Base-by-base conservation (phyloP, 768 basidiomycete genomes). In the Mycena floridula region DNA sequence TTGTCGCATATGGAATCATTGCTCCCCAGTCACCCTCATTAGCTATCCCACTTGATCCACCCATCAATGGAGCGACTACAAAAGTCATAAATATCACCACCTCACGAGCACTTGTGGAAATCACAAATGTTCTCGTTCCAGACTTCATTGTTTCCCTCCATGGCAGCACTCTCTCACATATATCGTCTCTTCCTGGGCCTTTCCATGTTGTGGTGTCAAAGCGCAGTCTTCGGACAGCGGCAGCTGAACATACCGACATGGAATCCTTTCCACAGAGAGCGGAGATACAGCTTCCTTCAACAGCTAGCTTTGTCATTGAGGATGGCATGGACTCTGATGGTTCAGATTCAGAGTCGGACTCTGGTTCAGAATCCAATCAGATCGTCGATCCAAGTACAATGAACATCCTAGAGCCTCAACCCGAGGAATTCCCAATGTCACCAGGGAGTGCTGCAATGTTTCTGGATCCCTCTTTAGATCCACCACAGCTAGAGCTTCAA, bases 191-290 rank as follows among this genome's bases (percentile, higher is more conserved):
- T 2, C 25, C 46, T 38, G n/a, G n/a, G n/a, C 42, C 42, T 16
- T 20, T 21, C 4, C 46, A 48, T 39, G 43, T 43, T 15, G 43
- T 45, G 18, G 50, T 51, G 15, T 46, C 44, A 37, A 51, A 28
- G 3, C 46, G 49, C 3, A 53, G 46, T 8, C 40, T 53, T 3
- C 46, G 46, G n/a, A 50, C 43, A 21, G 46, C 46, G 21, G 40
- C 52, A 27, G 21, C 28, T 7, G 18, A 13, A 3, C 18, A 13
- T 18, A 15, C 32, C 13, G 32, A 35, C 3, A 13, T 15, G 18
- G 7, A 35, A 15, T 9, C 28, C n/a, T n/a, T n/a, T n/a, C n/a
- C n/a, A n/a, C n/a, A n/a, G n/a, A 16, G 16, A 30, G 9, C 28
- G 9, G 16, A 16, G 9, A 30, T 30, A 9, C 28, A 9, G 28